phyloP scores from a whole-genome alignment of 148 eudicot genomes.

The Rhododendron molle region DNA sequence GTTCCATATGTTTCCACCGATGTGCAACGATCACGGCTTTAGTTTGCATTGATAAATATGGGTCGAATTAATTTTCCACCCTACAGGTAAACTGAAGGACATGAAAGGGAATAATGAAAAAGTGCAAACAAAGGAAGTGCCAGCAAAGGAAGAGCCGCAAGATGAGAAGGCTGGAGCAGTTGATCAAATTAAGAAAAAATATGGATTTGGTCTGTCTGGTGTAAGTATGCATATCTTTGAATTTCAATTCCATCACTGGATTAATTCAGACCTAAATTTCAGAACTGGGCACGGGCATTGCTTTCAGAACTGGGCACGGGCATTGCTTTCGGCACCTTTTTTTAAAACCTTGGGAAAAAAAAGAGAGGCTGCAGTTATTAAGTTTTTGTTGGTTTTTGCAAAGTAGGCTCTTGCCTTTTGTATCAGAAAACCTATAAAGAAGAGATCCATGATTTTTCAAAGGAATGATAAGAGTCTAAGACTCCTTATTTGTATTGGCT shows the following conservation, averaged over 20 bases:
- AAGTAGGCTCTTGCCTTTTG: not conserved
- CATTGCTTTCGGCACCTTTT: not conserved
- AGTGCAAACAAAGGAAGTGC: slow-evolving; percentile 42
- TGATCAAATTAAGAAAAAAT: slow-evolving; percentile 90
- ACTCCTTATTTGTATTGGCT: not conserved
- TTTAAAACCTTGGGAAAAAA: not conserved
- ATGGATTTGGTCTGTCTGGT: slow-evolving; percentile 59
- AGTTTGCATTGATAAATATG: not conserved
- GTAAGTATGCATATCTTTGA: slow-evolving; percentile 35
- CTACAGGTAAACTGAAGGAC: slow-evolving; percentile 74
- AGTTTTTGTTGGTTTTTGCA: not conserved
- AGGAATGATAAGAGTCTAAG: not conserved
- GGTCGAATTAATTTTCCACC: not conserved
- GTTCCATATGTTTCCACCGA: not conserved
- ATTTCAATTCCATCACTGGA: not conserved
- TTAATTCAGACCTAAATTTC: not conserved
- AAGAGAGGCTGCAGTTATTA: not conserved
- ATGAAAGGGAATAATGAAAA: slow-evolving; percentile 67
- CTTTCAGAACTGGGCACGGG: not conserved
- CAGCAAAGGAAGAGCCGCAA: slow-evolving; percentile 42
- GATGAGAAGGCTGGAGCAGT: slow-evolving; percentile 62
- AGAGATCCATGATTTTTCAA: not conserved
- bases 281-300: not conserved
- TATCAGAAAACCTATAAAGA: not conserved
- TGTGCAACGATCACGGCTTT: not conserved